Percentiles rank a stretch among this genome's conserved stretches.
Evolutionary conservation across 495 filamentous ascomycete genomes (phyloP).

Genomic region (Podospora australis): DNA sequence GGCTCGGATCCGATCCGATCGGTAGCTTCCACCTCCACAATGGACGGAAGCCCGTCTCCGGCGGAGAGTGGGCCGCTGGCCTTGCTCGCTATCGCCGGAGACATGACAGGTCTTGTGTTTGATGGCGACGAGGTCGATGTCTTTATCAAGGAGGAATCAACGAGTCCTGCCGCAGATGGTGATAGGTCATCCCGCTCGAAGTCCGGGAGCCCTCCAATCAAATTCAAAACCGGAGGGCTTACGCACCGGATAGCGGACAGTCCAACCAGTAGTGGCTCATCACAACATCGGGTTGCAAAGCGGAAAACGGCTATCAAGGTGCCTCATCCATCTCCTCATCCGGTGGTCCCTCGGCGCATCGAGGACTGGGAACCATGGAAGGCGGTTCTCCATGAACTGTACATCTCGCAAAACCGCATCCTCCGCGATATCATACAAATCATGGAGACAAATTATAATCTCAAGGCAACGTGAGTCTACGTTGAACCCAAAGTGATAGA

Average conservation of each 20-base stretch:
- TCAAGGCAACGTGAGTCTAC: slow-evolving; percentile 24
- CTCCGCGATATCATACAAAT: slow-evolving; percentile 26
- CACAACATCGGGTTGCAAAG: not conserved
- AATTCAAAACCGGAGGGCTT: slow-evolving; percentile 2
- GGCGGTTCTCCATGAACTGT: slow-evolving; percentile 22
- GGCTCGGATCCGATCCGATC: too few relatives aligned
- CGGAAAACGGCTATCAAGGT: slow-evolving; percentile 1
- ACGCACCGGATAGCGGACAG: not conserved
- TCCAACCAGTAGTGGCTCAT: not conserved
- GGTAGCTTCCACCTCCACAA: not conserved
- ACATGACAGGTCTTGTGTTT: slow-evolving; percentile 14
- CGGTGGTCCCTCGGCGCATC: slow-evolving; percentile 18
- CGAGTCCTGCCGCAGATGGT: slow-evolving; percentile 11
- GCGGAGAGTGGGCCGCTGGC: slow-evolving; percentile 5
- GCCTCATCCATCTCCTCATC: slow-evolving; percentile 3
- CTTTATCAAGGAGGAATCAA: slow-evolving; percentile 16
- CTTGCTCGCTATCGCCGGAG: slow-evolving; percentile 10
- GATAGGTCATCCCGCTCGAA: not conserved
- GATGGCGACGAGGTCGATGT: slow-evolving; percentile 5
- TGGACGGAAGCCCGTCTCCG: slow-evolving; percentile 2
- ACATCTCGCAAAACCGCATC: slow-evolving; percentile 27
- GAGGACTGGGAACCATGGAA: slow-evolving; percentile 32
- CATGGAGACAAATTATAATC: slow-evolving; percentile 24
- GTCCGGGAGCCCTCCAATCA: not conserved
- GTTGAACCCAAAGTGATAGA: too few relatives aligned